These are phyloP conservation scores for Pseudogymnoascus sp. DNA, from an alignment of 2,329 filamentous ascomycete species.

Conservation along the genomic window DNA sequence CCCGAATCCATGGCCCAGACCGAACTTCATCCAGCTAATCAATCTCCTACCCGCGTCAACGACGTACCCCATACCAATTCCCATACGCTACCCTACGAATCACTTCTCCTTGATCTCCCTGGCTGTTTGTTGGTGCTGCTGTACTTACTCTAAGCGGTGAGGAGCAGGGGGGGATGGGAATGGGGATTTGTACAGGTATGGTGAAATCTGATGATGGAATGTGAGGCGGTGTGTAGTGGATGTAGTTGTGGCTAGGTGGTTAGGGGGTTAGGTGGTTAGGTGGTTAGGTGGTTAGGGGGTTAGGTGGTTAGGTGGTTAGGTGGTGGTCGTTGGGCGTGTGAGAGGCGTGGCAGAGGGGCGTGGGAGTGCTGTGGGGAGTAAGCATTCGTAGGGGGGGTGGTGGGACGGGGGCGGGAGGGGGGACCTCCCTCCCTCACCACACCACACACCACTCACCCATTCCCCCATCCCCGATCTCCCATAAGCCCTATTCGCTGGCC, in stretches of 20 bases:
- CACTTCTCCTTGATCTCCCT: neutral
- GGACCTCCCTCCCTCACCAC: neutral
- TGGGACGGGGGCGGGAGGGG: neutral
- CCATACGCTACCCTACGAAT: neutral
- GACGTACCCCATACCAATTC: neutral
- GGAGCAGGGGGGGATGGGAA: neutral
- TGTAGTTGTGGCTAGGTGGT: neutral
- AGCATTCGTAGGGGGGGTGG: neutral
- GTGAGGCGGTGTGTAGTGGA: slow-evolving; percentile 1
- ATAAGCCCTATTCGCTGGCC: neutral
- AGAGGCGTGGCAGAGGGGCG: neutral
- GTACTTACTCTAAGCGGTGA: neutral
- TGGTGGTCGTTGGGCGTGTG: neutral
- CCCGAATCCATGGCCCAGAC: neutral
- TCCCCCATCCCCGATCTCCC: neutral
- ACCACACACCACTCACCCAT: neutral
- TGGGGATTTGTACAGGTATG: neutral
- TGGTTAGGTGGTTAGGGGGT: too few relatives aligned
- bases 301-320: neutral
- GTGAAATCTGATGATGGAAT: neutral
- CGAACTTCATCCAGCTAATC: neutral
- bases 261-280: neutral
- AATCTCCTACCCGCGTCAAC: neutral
- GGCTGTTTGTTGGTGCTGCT: neutral
- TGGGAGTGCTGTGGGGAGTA: neutral